Evolutionary conservation across 352 stramenopile genomes (phyloP).

Genomic region (Globisporangium abappressorium): DNA sequence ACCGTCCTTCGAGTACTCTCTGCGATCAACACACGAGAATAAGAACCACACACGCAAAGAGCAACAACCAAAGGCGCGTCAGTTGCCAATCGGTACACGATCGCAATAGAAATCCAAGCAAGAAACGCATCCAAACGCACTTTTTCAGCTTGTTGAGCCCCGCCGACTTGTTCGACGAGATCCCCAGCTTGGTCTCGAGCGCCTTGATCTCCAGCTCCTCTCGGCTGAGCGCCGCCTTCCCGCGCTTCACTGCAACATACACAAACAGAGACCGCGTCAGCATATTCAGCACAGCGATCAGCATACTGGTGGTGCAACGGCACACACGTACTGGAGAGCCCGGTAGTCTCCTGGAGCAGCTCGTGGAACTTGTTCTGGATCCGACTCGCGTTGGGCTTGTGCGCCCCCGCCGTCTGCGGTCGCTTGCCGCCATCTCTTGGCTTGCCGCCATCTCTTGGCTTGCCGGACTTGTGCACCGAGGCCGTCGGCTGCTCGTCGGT

Average conservation of each 20-base stretch:
- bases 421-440: constrained; percentile 10
- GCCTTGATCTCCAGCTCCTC: constrained; percentile 72
- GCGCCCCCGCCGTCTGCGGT: constrained; percentile 7
- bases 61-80: not conserved
- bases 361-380: constrained; percentile 82
- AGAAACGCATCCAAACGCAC: constrained; percentile 20
- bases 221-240: constrained; percentile 25
- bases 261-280: not conserved
- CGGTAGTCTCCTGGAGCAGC: constrained; percentile 66
- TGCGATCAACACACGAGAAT: constrained; percentile 18
- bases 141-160: constrained; percentile 68
- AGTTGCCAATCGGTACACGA: not conserved
- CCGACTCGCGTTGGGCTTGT: constrained; percentile 11
- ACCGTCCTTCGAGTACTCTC: constrained; percentile 77
- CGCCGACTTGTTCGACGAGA: constrained; percentile 41
- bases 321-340: constrained; percentile 25
- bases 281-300: not conserved
- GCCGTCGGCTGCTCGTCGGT: not conserved
- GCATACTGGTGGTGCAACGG: not conserved
- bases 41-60: not conserved
- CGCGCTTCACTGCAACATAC: constrained; percentile 19
- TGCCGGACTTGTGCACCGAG: constrained; percentile 13
- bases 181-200: constrained; percentile 66
- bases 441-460: constrained; percentile 3
- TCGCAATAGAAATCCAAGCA: not conserved